Evolutionary conservation across 805 yeast genomes (phyloP), one percentile per base, ranked within the genome.

Genomic region (Candida xiaguanensis): DNA sequence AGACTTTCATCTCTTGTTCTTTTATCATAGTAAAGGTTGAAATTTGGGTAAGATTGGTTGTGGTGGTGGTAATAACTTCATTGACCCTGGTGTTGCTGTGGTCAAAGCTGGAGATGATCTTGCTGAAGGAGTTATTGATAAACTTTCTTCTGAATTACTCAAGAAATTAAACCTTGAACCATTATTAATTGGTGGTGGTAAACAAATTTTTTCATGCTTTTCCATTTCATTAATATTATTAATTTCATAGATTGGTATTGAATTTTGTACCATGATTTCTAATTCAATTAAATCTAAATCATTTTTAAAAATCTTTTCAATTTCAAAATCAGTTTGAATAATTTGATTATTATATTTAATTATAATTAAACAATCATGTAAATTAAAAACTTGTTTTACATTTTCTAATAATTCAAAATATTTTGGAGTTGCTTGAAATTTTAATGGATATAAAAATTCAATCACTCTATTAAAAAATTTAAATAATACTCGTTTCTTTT

Each of bases 361-460:
- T 31, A 67, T 43, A 8, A 63, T 63, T 31, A 65, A 46, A 12
- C 42, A 40, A 24, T 40, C 44, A n/a, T 34, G 34, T 13, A 59
- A 41, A 24, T 75, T 73, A 58, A 90, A 90, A 17, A 90, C 85
- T 36, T 72, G 67, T 39, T 77, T 78, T 12, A 87, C 88, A 55
- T 88, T 89, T 41, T 84, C 85, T 9, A 88, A 50, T n/a, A 90
- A 61, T 59, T 90, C 98, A 20, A 72, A 52, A 28, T 81, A 63
- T 0, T 93, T 82, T 2, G 98, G 98, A 5, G 95, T 83, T 0
- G 95, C 83, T 32, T 83, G 77, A 46, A 78, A 76, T 34, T 70
- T 59, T 4, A 78, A 70, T 11, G 85, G 77, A 57, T 74, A 90
- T 3, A 77, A 73, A 52, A 90, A 83, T 32, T 80, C 75, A 38